Evolutionary conservation across 345 rosid genomes (phyloP).

Genomic region (Stellera chamaejasme): DNA sequence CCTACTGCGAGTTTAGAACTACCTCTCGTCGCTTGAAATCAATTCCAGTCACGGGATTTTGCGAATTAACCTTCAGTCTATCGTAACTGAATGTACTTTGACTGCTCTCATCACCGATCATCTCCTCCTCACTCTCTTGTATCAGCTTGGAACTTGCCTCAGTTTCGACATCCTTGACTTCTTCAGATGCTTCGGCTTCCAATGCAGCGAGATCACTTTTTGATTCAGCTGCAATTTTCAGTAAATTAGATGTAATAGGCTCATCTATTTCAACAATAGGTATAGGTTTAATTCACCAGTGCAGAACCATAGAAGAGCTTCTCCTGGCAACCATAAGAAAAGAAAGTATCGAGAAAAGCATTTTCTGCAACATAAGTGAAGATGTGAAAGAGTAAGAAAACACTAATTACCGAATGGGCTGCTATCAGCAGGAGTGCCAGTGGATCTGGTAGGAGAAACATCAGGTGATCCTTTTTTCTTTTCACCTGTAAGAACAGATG

Average conservation of each 20-base stretch:
- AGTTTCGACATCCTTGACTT: constrained; percentile 39
- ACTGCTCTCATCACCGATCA: constrained; percentile 17
- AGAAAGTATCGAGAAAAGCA: background rate
- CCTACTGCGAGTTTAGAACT: constrained; percentile 8
- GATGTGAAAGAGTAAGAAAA: background rate
- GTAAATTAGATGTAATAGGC: too few species aligned
- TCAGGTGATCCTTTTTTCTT: constrained; percentile 51
- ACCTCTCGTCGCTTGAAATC: constrained; percentile 93
- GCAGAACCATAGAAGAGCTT: background rate
- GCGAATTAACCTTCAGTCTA: constrained; percentile 72
- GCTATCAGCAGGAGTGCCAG: constrained; percentile 30
- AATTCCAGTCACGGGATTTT: constrained; percentile 72
- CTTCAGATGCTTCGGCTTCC: constrained; percentile 39
- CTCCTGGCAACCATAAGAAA: constrained; percentile 7
- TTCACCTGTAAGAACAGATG: constrained; percentile 69
- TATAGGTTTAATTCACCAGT: background rate
- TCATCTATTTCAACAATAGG: background rate
- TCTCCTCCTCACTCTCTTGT: constrained; percentile 37
- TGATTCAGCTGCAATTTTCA: constrained; percentile 25
- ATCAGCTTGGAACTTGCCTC: constrained; percentile 33
- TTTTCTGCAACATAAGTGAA: background rate
- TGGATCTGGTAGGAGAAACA: constrained; percentile 43
- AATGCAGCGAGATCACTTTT: constrained; percentile 31
- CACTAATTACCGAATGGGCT: constrained; percentile 27
- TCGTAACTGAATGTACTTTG: constrained; percentile 58